Evolutionary conservation across 2,329 filamentous ascomycete genomes (phyloP).

Genomic region (Colletotrichum kahawae): DNA sequence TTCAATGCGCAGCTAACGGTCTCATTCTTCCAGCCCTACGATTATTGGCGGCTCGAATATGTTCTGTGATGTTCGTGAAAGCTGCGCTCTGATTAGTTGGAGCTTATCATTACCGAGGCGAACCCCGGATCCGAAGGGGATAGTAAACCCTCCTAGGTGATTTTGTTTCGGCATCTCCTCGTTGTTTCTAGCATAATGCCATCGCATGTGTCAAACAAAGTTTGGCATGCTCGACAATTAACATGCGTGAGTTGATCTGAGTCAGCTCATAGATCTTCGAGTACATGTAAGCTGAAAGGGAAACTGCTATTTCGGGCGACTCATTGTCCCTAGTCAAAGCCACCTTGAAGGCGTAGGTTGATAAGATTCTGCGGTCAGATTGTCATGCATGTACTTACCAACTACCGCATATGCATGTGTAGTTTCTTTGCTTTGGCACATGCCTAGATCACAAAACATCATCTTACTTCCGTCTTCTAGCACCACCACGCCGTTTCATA

Average conservation of each 20-base stretch:
- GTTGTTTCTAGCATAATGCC: background rate
- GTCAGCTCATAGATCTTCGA: background rate
- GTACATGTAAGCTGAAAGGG: background rate
- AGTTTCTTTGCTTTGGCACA: rapidly evolving
- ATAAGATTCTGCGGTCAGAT: background rate
- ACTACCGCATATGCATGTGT: background rate
- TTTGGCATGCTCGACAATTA: background rate
- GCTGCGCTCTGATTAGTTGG: background rate
- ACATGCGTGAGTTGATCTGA: background rate
- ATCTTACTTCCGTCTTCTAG: background rate
- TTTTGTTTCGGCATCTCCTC: background rate
- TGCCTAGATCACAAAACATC: background rate
- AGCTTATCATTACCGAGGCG: background rate
- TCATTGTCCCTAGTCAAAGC: background rate
- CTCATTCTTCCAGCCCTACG: background rate
- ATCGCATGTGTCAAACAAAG: background rate
- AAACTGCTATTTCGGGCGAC: background rate
- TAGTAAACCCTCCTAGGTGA: background rate
- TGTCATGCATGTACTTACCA: background rate
- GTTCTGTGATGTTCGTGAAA: background rate
- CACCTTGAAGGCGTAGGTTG: rapidly evolving
- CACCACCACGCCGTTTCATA: background rate
- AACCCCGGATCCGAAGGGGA: background rate
- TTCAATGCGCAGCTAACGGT: background rate
- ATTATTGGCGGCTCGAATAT: background rate